phyloP scores from a whole-genome alignment of 2,329 filamentous ascomycete species.

The Alternaria rosae region DNA sequence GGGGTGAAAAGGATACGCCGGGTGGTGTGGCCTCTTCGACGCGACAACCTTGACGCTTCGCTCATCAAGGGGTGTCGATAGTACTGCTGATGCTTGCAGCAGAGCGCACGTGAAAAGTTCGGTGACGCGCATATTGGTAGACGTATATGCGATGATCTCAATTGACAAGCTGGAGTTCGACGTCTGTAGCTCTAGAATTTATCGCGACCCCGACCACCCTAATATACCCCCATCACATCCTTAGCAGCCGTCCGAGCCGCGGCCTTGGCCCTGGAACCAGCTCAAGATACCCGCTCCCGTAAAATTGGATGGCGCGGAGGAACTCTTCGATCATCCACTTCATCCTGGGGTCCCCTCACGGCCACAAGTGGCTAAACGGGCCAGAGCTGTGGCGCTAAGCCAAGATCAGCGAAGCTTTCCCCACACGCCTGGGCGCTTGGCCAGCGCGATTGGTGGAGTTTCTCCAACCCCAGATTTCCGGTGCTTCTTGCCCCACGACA shows the following conservation, averaged over 20 bases:
- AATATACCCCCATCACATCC: constrained; percentile 26
- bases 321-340: constrained; percentile 22
- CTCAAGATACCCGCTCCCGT: constrained; percentile 4
- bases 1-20: constrained; percentile 47
- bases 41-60: constrained; percentile 12
- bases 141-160: background rate
- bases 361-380: constrained; percentile 25
- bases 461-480: constrained; percentile 16
- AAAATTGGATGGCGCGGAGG: constrained; percentile 22
- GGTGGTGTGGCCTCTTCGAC: constrained; percentile 44
- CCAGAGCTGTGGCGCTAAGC: constrained; percentile 18
- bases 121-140: constrained; percentile 35
- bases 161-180: background rate
- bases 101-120: constrained; percentile 31
- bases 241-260: constrained; percentile 13
- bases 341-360: constrained; percentile 15
- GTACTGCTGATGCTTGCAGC: constrained; percentile 35
- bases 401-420: constrained; percentile 23
- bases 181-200: background rate
- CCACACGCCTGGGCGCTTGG: constrained; percentile 13
- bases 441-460: constrained; percentile 35
- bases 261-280: constrained; percentile 6
- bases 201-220: constrained; percentile 6
- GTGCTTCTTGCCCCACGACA: constrained; percentile 1
- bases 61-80: constrained; percentile 27